Evolutionary conservation across 495 filamentous ascomycete genomes (phyloP).

Genomic region (Baudoinia panamericana): DNA sequence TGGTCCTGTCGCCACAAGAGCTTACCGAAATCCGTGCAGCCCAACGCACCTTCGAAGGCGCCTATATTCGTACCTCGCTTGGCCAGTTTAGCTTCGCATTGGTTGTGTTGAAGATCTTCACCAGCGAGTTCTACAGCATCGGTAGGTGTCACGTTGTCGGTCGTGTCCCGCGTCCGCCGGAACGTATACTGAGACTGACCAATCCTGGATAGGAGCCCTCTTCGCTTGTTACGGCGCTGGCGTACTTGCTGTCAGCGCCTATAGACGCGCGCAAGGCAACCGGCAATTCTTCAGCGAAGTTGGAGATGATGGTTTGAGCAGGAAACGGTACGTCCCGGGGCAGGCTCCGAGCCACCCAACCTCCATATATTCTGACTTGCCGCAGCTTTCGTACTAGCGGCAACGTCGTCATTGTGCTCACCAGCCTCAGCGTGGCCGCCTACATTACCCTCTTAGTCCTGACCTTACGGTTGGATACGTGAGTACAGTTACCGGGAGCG

Average conservation of each 20-base stretch:
- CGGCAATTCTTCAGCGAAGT: conserved; percentile 78
- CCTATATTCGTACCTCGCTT: conserved; percentile 87
- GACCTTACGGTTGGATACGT: conserved; percentile 45
- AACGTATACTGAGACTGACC: neutral
- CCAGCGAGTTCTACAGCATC: conserved; percentile 83
- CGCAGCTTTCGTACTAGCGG: conserved; percentile 77
- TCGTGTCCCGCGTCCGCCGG: no score
- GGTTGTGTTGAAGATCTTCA: conserved; percentile 93
- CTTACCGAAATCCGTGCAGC: conserved; percentile 88
- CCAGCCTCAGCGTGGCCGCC: conserved; percentile 63
- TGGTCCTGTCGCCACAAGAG: conserved; percentile 67
- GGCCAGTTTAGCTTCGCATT: conserved; percentile 90
- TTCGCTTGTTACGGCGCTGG: conserved; percentile 72
- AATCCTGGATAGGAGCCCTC: conserved; percentile 8
- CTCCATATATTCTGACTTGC: no score
- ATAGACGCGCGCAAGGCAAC: conserved; percentile 79
- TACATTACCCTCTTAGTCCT: conserved; percentile 70
- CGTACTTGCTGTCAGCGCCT: conserved; percentile 64
- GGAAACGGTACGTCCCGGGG: conserved; percentile 38
- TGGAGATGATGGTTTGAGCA: conserved; percentile 49
- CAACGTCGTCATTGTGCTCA: conserved; percentile 61
- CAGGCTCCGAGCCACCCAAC: no score
- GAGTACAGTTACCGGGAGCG: no score
- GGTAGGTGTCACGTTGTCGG: conserved; percentile 25
- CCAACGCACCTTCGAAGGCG: conserved; percentile 93